phyloP scores from a whole-genome alignment of 495 filamentous ascomycete genomes.

The Penicillium fimorum region DNA sequence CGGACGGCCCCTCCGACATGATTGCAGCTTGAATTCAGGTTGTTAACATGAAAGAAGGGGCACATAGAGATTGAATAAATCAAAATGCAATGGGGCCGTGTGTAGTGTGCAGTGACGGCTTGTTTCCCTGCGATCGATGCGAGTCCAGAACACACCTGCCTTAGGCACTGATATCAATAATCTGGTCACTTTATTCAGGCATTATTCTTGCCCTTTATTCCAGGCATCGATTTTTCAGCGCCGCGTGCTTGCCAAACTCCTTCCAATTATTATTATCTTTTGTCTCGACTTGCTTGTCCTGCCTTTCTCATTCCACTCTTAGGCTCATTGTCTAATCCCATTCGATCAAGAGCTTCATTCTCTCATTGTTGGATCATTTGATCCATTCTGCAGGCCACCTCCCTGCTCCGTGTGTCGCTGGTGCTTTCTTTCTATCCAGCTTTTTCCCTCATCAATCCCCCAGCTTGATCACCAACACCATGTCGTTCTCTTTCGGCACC shows the following conservation, averaged over 20 bases:
- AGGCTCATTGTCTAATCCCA: constrained; percentile 9
- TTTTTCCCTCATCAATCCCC: constrained; percentile 19
- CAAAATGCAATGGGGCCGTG: constrained; percentile 18
- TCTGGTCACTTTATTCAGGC: constrained; percentile 15
- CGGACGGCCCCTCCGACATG: constrained; percentile 45
- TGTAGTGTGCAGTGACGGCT: constrained; percentile 30
- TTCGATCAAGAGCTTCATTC: constrained; percentile 12
- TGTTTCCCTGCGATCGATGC: constrained; percentile 37
- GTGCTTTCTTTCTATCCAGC: constrained; percentile 20
- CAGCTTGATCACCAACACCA: constrained; percentile 25
- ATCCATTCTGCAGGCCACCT: constrained; percentile 19
- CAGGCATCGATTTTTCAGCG: constrained; percentile 18
- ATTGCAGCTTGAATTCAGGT: constrained; percentile 19
- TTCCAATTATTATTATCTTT: constrained; percentile 25
- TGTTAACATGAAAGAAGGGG: constrained; percentile 21
- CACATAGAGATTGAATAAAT: constrained; percentile 14
- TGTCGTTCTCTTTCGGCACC: constrained; percentile 40
- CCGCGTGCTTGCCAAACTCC: constrained; percentile 27
- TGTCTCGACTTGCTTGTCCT: constrained; percentile 13
- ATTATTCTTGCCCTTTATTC: background rate
- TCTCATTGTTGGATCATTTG: constrained; percentile 9
- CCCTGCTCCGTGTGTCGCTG: constrained; percentile 16
- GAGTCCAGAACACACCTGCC: constrained; percentile 39
- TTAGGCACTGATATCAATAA: constrained; percentile 21
- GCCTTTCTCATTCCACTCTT: constrained; percentile 6